Conservation (phyloP, 768 basidiomycete genomes). For the Suillus plorans region DNA sequence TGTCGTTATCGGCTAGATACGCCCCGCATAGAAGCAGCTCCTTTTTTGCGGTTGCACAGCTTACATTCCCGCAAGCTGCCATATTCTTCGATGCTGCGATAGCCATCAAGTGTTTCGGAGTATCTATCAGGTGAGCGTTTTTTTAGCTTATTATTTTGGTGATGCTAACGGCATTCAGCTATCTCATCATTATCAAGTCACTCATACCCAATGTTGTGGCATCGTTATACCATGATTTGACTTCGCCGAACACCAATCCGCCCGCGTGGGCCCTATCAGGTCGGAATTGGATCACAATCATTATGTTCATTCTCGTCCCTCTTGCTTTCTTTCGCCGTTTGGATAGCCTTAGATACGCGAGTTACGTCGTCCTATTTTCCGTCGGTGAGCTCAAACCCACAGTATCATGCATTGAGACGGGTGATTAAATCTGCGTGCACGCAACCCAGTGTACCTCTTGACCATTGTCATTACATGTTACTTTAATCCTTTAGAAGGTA, state of each 20-base stretch:
- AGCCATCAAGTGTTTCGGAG: slow-evolving; percentile 95
- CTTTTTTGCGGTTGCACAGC: slow-evolving; percentile 78
- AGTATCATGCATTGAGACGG: background rate
- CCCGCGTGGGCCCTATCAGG: slow-evolving; percentile 78
- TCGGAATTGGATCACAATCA: slow-evolving; percentile 77
- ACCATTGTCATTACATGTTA: slow-evolving; percentile 80
- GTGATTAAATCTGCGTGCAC: background rate
- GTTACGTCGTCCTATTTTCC: slow-evolving; percentile 88
- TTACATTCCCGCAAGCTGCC: slow-evolving; percentile 88
- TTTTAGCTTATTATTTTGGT: background rate
- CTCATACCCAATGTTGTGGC: slow-evolving; percentile 89
- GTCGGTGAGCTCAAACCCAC: slow-evolving; percentile 57
- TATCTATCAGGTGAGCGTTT: slow-evolving; percentile 74
- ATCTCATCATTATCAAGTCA: slow-evolving; percentile 90
- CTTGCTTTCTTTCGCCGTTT: slow-evolving; percentile 80
- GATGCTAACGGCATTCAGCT: slow-evolving; percentile 42
- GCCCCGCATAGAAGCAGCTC: slow-evolving; percentile 75
- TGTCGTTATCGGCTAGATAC: slow-evolving; percentile 78
- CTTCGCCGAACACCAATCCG: slow-evolving; percentile 59
- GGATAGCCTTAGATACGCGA: slow-evolving; percentile 86
- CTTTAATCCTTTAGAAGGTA: slow-evolving; percentile 68
- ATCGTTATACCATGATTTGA: slow-evolving; percentile 78
- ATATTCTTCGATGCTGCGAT: slow-evolving; percentile 93
- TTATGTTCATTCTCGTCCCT: slow-evolving; percentile 77
- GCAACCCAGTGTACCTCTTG: slow-evolving; percentile 66